Evolutionary conservation across 1,284 basidiomycete genomes (phyloP), one percentile per base, ranked within the genome.

Genomic region (Cutaneotrichosporon cutaneum): DNA sequence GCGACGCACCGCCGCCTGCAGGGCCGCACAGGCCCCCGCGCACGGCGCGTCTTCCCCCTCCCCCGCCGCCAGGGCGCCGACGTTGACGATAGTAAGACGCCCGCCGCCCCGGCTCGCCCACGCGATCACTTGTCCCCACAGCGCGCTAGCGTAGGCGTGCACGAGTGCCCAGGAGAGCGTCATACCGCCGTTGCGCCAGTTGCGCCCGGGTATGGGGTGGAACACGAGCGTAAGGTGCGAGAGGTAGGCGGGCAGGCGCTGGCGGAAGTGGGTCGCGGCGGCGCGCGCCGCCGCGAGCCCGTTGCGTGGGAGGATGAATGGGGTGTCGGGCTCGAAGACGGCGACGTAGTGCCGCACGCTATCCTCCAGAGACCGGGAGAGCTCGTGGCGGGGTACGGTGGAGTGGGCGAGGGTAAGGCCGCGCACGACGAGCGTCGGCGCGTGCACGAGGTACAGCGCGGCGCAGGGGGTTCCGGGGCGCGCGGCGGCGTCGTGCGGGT

Each of bases 271-370:
- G 3, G 30, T 50, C 2, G 35, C 57, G 9, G 33, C 47, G 32
- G 11, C 11, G 11, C 24, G 42, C 1, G 61, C 57, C 3, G 42
- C 36, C 14, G 22, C 36, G n/a, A 55, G 26, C 16, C 53, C 47
- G 30, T 62, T 51, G 9, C 61, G 54, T 6, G 61, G 51, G 22
- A 62, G 54, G 36, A 62, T 53, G 54, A 51, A 62, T 5, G 53
- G 61, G 24, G 52, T 24, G 36, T 62, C 61, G 7, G 61, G 61
- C 57, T 62, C 54, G 48, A 62, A 56, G 14, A 62, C 61, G 36
- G 39, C 24, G 11, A 59, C 48, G 4, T 18, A 56, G 57, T 56
- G 61, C 6, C 54, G 57, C 21, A 62, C 61, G 26, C 30, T 8
- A 22, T 53, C 48, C n/a, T 27, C 27, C 18, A 62, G 32, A 2